A percentile compares a stretch with the other conserved stretches of the same genome.
These are phyloP conservation scores for Tetrapyrgos nigripes DNA, from an alignment of 1,284 basidiomycete species.

Conservation along the genomic window DNA sequence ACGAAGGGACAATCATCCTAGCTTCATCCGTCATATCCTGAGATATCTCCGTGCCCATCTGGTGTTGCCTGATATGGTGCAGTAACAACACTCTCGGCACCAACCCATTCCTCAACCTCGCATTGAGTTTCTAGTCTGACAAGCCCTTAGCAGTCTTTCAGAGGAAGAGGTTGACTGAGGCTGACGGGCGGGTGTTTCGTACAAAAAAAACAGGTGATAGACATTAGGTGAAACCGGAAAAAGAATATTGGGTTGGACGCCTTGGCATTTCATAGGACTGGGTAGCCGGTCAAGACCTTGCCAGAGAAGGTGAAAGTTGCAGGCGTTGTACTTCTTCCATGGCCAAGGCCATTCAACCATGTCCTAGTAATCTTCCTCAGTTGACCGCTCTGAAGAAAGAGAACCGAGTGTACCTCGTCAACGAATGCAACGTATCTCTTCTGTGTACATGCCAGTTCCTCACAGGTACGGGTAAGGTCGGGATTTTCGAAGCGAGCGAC, in stretches of 20 bases:
- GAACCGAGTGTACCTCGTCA: not conserved
- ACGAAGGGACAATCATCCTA: not conserved
- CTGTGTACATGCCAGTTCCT: not conserved
- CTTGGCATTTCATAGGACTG: not conserved
- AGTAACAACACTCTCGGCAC: not conserved
- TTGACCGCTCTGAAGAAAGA: not conserved
- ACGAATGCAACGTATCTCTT: conserved; percentile 13
- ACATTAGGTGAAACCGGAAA: conserved; percentile 16
- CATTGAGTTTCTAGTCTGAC: conserved; percentile 2
- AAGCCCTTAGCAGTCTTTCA: conserved; percentile 14
- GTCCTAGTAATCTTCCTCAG: not conserved
- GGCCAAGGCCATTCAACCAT: not conserved
- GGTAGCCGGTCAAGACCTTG: conserved; percentile 5
- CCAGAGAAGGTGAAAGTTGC: conserved; percentile 6
- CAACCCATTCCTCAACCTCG: not conserved
- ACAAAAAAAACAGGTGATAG: conserved; percentile 4
- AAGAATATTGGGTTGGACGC: conserved; percentile 10
- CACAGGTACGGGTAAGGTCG: conserved; percentile 6
- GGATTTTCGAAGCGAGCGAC: conserved; percentile 8
- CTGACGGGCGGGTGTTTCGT: conserved; percentile 1
- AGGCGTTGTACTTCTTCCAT: conserved; percentile 3
- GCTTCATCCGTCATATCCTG: not conserved
- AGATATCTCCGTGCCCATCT: not conserved
- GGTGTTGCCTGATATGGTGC: conserved; percentile 1
- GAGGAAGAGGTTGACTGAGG: conserved; percentile 12